Percentiles rank a stretch among this genome's conserved stretches.
Evolutionary conservation across 2,329 filamentous ascomycete species (phyloP).

Genomic region (Mycosphaerella sp.): DNA sequence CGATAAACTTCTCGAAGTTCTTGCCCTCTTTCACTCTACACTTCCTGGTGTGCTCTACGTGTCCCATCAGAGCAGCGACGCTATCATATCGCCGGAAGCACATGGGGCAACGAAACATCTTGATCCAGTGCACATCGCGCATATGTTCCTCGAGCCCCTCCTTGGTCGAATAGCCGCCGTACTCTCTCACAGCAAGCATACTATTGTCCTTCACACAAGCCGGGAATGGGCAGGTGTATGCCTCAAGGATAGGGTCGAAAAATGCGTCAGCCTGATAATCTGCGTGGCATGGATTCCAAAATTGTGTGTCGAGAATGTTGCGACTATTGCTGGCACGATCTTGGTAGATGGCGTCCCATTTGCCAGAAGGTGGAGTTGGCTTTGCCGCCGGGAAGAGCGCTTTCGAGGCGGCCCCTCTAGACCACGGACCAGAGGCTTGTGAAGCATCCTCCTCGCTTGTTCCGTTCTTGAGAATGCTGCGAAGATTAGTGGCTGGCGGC

Average conservation of each 20-base stretch:
- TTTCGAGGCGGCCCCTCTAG: slow-evolving; percentile 6
- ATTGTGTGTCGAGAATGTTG: slow-evolving; percentile 15
- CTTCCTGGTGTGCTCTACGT: slow-evolving; percentile 38
- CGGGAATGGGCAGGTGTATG: slow-evolving; percentile 51
- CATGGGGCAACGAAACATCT: slow-evolving; percentile 35
- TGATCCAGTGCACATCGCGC: slow-evolving; percentile 34
- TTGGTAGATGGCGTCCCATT: slow-evolving; percentile 12
- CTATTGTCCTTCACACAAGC: slow-evolving; percentile 37
- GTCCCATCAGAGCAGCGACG: slow-evolving; percentile 36
- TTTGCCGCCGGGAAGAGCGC: slow-evolving; percentile 15
- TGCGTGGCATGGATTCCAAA: slow-evolving; percentile 14
- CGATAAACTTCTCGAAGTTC: slow-evolving; percentile 34
- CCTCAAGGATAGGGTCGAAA: slow-evolving; percentile 38
- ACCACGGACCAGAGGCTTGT: slow-evolving; percentile 5
- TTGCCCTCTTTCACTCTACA: slow-evolving; percentile 34
- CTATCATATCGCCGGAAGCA: slow-evolving; percentile 40
- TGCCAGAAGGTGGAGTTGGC: slow-evolving; percentile 7
- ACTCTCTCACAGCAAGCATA: too few relatives aligned
- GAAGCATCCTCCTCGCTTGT: not conserved
- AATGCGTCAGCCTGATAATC: slow-evolving; percentile 48
- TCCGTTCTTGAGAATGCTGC: not conserved
- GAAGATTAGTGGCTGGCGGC: not conserved
- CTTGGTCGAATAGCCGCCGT: slow-evolving; percentile 27
- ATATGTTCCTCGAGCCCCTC: slow-evolving; percentile 28
- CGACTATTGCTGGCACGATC: slow-evolving; percentile 5